These are phyloP conservation scores for Chlorociboria aeruginascens DNA, from an alignment of 495 filamentous ascomycete genomes.

Conservation along the genomic window DNA sequence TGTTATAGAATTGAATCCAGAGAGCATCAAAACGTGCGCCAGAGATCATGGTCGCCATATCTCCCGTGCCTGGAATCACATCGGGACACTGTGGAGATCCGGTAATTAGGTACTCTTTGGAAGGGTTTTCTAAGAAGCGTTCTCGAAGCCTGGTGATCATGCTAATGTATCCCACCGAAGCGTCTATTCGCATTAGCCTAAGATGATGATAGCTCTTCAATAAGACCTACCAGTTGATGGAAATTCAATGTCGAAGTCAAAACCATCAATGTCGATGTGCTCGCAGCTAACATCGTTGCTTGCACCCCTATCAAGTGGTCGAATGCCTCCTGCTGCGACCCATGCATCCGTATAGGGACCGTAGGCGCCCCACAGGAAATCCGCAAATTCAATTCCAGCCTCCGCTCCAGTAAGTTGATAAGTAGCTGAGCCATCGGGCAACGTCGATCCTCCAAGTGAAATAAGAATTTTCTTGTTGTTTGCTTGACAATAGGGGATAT, in stretches of 20 bases:
- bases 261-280: constrained; percentile 39
- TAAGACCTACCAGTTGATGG: constrained; percentile 28
- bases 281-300: background rate
- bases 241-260: constrained; percentile 45
- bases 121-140: constrained; percentile 27
- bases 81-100: constrained; percentile 41
- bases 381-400: constrained; percentile 46
- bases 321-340: constrained; percentile 22
- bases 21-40: constrained; percentile 45
- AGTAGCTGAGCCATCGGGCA: background rate
- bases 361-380: constrained; percentile 48
- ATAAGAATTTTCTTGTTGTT: constrained; percentile 48
- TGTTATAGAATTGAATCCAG: constrained; percentile 51
- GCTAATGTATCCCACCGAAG: constrained; percentile 26
- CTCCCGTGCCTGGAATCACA: constrained; percentile 34
- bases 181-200: constrained; percentile 21
- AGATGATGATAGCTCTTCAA: constrained; percentile 16
- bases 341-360: constrained; percentile 14
- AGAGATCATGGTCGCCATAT: constrained; percentile 40
- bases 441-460: constrained; percentile 42
- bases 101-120: constrained; percentile 41
- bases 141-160: constrained; percentile 35
- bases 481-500: constrained; percentile 37
- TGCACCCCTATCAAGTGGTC: constrained; percentile 24
- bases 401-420: constrained; percentile 25